Percentiles rank a stretch among this genome's conserved stretches.
phyloP scores from a whole-genome alignment of 1,139 yeast genomes.

The Geotrichum histeridarum region DNA sequence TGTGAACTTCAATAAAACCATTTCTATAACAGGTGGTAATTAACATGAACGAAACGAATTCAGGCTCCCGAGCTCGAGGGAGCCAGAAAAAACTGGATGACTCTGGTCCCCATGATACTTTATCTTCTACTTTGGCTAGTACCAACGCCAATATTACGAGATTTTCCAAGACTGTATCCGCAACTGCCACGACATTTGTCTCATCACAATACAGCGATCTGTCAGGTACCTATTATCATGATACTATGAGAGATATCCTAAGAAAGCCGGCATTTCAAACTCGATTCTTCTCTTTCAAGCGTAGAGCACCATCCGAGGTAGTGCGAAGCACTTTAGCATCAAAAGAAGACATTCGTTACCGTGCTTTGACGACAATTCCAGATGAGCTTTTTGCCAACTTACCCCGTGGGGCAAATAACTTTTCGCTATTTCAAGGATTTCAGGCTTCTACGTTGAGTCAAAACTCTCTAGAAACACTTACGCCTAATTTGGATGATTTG shows the following conservation, averaged over 20 bases:
- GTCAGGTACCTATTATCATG: constrained; percentile 40
- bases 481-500: constrained; percentile 6
- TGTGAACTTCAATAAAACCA: neutral
- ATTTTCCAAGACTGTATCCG: constrained; percentile 38
- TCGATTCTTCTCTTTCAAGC: constrained; percentile 37
- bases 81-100: constrained; percentile 18
- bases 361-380: constrained; percentile 46
- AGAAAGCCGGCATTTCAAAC: constrained; percentile 37
- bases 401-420: constrained; percentile 39
- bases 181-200: constrained; percentile 39
- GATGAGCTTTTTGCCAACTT: constrained; percentile 53
- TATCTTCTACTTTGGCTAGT: constrained; percentile 37
- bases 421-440: constrained; percentile 63
- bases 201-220: constrained; percentile 39
- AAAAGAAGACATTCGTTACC: constrained; percentile 30
- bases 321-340: constrained; percentile 29
- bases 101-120: constrained; percentile 19
- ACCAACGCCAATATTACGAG: constrained; percentile 38
- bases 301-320: constrained; percentile 43
- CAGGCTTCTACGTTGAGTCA: constrained; percentile 42
- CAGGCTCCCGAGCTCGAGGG: neutral
- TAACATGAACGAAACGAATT: neutral
- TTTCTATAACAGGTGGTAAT: neutral
- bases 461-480: neutral
- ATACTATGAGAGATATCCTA: constrained; percentile 38